These are phyloP conservation scores for Penicillium sp. DNA, from an alignment of 2,329 filamentous ascomycete genomes.

Conservation along the genomic window DNA sequence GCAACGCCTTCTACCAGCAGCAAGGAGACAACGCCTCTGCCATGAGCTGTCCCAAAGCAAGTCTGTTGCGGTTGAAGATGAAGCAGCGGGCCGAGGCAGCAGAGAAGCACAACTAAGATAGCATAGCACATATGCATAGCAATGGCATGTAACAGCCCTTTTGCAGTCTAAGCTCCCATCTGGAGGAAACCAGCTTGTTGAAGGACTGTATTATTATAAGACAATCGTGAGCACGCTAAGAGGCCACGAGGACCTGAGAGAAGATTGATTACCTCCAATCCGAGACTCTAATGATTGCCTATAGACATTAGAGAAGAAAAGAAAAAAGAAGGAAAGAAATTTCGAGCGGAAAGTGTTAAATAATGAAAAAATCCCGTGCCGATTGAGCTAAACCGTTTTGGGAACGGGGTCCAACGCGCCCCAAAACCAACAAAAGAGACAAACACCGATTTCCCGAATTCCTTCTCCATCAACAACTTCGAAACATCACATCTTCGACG, in stretches of 20 bases:
- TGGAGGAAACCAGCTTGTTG: conserved; percentile 59
- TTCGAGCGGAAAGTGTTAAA: conserved; percentile 25
- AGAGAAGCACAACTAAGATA: conserved; percentile 17
- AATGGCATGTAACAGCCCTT: conserved; percentile 42
- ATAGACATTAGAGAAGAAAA: conserved; percentile 51
- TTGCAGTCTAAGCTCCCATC: conserved; percentile 52
- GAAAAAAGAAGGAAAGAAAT: conserved; percentile 27
- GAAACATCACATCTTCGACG: not conserved
- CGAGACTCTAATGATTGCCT: conserved; percentile 99
- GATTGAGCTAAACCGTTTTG: conserved; percentile 28
- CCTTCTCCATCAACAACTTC: conserved; percentile 17
- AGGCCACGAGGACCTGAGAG: conserved; percentile 81
- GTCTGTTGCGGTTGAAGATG: conserved; percentile 75
- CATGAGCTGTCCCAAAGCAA: conserved; percentile 79
- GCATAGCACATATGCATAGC: not conserved
- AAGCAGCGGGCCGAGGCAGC: conserved; percentile 59
- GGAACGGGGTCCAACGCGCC: conserved; percentile 28
- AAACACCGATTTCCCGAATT: conserved; percentile 22
- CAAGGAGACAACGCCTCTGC: conserved; percentile 71
- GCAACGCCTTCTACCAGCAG: conserved; percentile 76
- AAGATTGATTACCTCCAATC: conserved; percentile 81
- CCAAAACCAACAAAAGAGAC: conserved; percentile 30
- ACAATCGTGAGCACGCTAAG: conserved; percentile 95
- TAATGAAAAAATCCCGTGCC: conserved; percentile 28
- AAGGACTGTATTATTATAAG: conserved; percentile 77